Conservation (phyloP, 768 basidiomycete genomes). For the Hydnomerulius pinastri region DNA sequence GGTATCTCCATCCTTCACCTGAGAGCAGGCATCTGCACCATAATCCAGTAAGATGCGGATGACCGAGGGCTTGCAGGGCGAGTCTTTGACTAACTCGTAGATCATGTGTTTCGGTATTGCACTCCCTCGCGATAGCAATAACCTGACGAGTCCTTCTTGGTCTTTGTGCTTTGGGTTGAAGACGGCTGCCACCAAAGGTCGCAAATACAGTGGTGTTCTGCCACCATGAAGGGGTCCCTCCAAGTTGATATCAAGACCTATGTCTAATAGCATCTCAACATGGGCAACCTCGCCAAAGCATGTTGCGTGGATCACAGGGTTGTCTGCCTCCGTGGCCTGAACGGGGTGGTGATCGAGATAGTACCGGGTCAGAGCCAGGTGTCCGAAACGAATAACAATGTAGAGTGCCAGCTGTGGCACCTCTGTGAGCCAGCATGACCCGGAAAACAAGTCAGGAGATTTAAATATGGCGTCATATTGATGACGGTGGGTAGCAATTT, state of each 20-base stretch:
- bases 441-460: neutral
- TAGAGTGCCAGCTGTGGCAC: neutral
- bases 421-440: neutral
- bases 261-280: slow-evolving; percentile 1
- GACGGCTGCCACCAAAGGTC: neutral
- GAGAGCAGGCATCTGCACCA: neutral
- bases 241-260: slow-evolving; percentile 10
- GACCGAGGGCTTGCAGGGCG: neutral
- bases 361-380: neutral
- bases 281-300: neutral
- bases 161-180: neutral
- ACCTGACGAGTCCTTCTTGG: neutral
- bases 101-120: neutral
- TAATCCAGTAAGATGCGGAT: neutral
- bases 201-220: neutral
- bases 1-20: neutral
- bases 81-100: neutral
- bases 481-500: neutral
- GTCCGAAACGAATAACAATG: neutral
- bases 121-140: neutral
- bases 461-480: neutral
- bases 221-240: neutral
- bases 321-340: neutral
- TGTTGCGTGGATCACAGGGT: neutral
- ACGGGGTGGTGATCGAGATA: neutral